phyloP scores from a whole-genome alignment of 1,284 basidiomycete species.

The Heterobasidion irregulare region DNA sequence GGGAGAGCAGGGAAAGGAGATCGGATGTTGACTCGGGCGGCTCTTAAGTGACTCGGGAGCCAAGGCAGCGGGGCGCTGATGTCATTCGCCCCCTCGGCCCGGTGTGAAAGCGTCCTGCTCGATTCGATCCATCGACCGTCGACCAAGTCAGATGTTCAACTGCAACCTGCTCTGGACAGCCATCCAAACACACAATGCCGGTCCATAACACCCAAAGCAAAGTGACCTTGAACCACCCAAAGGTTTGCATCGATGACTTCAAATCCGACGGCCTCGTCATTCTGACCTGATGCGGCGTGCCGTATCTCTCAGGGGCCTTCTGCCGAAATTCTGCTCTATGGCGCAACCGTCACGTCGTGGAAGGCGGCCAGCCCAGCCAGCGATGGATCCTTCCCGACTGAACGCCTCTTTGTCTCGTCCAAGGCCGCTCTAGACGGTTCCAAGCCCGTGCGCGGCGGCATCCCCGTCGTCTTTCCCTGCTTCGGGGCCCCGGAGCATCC shows the following conservation, averaged over 20 bases:
- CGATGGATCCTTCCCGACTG: constrained; percentile 28
- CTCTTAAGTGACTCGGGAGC: neutral
- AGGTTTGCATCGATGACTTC: neutral
- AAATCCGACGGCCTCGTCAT: neutral
- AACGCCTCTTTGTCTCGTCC: constrained; percentile 71
- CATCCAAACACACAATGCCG: neutral
- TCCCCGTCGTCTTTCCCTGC: constrained; percentile 80
- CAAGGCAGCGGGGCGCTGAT: neutral
- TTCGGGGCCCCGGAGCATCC: constrained; percentile 73
- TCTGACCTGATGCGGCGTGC: neutral
- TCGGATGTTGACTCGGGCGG: neutral
- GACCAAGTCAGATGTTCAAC: neutral
- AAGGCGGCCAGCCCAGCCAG: constrained; percentile 39
- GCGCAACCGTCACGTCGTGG: constrained; percentile 79
- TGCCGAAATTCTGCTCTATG: constrained; percentile 68
- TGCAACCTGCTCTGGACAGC: neutral
- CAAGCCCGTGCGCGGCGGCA: constrained; percentile 74
- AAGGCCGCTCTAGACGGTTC: constrained; percentile 71
- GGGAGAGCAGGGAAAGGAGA: no score
- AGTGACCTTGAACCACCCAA: neutral
- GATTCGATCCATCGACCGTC: neutral
- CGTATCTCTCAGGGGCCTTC: constrained; percentile 50
- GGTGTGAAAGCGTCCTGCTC: neutral
- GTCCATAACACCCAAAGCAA: neutral
- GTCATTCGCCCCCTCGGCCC: neutral